Evolutionary conservation across 805 yeast species (phyloP).

Genomic region (Candida oleophila): DNA sequence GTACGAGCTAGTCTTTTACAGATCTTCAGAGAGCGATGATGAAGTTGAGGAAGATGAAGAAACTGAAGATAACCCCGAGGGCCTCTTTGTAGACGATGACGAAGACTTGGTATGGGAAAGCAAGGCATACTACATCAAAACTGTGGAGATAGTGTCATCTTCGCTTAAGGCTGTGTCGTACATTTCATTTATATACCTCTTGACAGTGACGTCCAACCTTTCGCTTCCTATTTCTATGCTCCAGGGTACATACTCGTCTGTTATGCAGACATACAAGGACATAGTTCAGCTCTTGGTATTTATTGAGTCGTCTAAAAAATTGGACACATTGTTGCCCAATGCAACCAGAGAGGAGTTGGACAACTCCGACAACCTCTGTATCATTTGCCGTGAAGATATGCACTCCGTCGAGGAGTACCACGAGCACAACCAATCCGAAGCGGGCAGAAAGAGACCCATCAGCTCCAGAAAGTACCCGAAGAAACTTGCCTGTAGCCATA

Average conservation of each 20-base stretch:
- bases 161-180: slow-evolving; percentile 31
- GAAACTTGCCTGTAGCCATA: slow-evolving; percentile 80
- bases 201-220: slow-evolving; percentile 29
- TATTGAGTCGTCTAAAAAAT: slow-evolving; percentile 55
- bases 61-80: neutral
- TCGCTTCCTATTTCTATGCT: slow-evolving; percentile 37
- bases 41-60: slow-evolving; percentile 7
- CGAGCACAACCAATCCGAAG: slow-evolving; percentile 4
- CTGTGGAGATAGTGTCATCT: slow-evolving; percentile 53
- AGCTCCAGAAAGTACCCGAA: slow-evolving; percentile 57
- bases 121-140: slow-evolving; percentile 57
- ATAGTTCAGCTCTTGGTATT: slow-evolving; percentile 46
- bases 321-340: slow-evolving; percentile 61
- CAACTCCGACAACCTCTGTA: slow-evolving; percentile 64
- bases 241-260: slow-evolving; percentile 46
- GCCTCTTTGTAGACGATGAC: slow-evolving; percentile 23
- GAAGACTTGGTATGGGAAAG: slow-evolving; percentile 75
- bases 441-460: slow-evolving; percentile 9
- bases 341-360: slow-evolving; percentile 63
- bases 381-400: slow-evolving; percentile 93
- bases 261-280: slow-evolving; percentile 28
- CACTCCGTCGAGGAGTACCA: slow-evolving; percentile 40
- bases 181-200: slow-evolving; percentile 31
- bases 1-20: slow-evolving; percentile 51
- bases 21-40: slow-evolving; percentile 29